These are phyloP conservation scores for Brassica juncea DNA, from an alignment of 345 rosid species.

Conservation along the genomic window DNA sequence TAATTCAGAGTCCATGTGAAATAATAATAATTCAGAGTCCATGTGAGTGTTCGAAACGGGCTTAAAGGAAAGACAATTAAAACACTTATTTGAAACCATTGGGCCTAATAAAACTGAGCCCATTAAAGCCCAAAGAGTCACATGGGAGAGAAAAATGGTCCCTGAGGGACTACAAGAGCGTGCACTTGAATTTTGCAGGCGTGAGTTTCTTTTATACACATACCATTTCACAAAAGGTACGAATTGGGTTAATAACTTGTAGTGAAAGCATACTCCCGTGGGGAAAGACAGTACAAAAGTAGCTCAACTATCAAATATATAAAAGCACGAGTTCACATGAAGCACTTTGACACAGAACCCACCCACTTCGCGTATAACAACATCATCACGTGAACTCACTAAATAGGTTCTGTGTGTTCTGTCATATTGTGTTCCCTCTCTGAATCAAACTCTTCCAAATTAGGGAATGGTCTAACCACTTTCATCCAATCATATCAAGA, in stretches of 20 bases:
- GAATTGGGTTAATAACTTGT: neutral
- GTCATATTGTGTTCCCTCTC: slow-evolving; percentile 27
- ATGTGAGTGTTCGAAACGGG: neutral
- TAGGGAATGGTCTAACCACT: slow-evolving; percentile 13
- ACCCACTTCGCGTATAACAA: slow-evolving; percentile 14
- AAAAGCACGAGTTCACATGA: slow-evolving; percentile 10
- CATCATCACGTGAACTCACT: slow-evolving; percentile 40
- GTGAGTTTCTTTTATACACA: neutral
- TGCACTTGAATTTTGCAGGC: slow-evolving; percentile 19
- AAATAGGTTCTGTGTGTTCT: slow-evolving; percentile 19
- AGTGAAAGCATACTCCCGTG: slow-evolving; percentile 1
- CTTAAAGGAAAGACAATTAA: neutral
- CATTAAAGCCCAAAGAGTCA: neutral
- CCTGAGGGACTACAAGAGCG: neutral
- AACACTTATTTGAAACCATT: neutral
- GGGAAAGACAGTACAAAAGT: slow-evolving; percentile 1
- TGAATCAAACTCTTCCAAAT: slow-evolving; percentile 8
- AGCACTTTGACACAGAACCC: neutral
- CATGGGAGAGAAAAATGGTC: slow-evolving; percentile 6
- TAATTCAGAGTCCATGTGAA: neutral
- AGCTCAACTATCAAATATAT: neutral
- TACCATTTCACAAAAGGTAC: neutral
- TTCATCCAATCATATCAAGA: neutral
- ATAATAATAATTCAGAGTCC: neutral
- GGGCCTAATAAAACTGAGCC: neutral